Conservation (phyloP, 2,329 filamentous ascomycete species). For the Hypoxylon sp. region DNA sequence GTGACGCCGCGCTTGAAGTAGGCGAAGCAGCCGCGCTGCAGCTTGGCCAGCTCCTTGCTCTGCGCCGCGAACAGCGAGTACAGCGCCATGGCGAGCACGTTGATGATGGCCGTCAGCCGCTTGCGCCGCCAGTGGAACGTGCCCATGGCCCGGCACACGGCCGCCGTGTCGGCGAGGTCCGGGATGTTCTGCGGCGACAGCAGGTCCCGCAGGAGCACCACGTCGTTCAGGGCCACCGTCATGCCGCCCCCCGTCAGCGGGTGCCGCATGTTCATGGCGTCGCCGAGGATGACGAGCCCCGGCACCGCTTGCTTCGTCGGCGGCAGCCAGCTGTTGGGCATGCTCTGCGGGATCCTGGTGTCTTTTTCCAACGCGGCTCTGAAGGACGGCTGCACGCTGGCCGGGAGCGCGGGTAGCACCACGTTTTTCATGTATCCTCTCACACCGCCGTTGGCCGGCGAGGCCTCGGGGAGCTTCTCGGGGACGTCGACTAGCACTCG, state of each 20-base stretch:
- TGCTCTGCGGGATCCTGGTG: constrained; percentile 82
- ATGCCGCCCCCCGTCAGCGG: constrained; percentile 97
- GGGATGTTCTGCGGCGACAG: constrained; percentile 79
- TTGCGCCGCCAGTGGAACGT: constrained; percentile 92
- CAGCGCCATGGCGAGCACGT: constrained; percentile 95
- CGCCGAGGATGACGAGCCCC: constrained; percentile 86
- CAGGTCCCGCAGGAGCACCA: constrained; percentile 80
- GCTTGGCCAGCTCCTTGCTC: constrained; percentile 79
- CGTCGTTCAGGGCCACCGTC: constrained; percentile 97
- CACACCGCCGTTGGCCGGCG: constrained; percentile 82
- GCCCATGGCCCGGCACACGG: constrained; percentile 78
- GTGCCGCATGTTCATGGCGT: constrained; percentile 99
- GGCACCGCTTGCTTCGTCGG: constrained; percentile 77
- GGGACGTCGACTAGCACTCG: constrained; percentile 91
- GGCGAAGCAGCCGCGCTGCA: constrained; percentile 91
- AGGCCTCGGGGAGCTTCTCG: constrained; percentile 79
- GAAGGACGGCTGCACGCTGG: constrained; percentile 80
- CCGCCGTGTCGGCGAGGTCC: constrained; percentile 75
- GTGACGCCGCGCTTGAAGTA: constrained; percentile 88
- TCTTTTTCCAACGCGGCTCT: constrained; percentile 78
- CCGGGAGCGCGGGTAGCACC: constrained; percentile 83
- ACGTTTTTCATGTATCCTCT: constrained; percentile 85
- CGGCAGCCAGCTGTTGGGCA: constrained; percentile 97
- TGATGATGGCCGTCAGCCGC: constrained; percentile 86
- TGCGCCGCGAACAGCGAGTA: constrained; percentile 93